Evolutionary conservation across 805 yeast genomes (phyloP).

Genomic region (Clavispora vitiphila): DNA sequence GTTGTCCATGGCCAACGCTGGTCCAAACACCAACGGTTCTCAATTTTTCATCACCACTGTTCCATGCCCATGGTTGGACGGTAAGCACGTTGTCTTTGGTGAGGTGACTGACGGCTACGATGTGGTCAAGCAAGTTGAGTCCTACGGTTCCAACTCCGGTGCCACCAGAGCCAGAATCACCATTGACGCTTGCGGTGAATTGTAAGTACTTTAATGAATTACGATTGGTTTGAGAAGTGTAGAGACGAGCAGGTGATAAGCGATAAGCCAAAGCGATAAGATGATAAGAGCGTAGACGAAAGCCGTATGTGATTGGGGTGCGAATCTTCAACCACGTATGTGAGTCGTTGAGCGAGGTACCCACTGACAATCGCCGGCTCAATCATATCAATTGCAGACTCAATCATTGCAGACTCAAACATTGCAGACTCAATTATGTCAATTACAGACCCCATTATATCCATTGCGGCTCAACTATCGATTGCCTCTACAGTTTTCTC

Average conservation of each 20-base stretch:
- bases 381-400: no score
- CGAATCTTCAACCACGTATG: no score
- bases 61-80: conserved; percentile 84
- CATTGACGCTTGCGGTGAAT: conserved; percentile 61
- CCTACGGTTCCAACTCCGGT: conserved; percentile 64
- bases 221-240: background rate
- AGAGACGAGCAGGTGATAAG: no score
- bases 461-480: no score
- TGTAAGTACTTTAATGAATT: conserved; percentile 26
- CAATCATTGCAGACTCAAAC: no score
- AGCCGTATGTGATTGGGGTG: no score
- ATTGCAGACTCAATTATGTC: no score
- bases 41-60: conserved; percentile 96
- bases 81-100: conserved; percentile 93
- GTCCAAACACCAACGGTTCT: conserved; percentile 97
- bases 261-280: background rate
- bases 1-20: conserved; percentile 97
- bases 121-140: conserved; percentile 79
- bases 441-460: no score
- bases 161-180: conserved; percentile 58
- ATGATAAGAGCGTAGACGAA: no score
- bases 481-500: no score
- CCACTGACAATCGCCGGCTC: no score
- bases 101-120: conserved; percentile 84
- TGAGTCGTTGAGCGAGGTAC: no score